Conservation (phyloP, 129 eudicot genomes). For the Ambrosia artemisiifolia region DNA sequence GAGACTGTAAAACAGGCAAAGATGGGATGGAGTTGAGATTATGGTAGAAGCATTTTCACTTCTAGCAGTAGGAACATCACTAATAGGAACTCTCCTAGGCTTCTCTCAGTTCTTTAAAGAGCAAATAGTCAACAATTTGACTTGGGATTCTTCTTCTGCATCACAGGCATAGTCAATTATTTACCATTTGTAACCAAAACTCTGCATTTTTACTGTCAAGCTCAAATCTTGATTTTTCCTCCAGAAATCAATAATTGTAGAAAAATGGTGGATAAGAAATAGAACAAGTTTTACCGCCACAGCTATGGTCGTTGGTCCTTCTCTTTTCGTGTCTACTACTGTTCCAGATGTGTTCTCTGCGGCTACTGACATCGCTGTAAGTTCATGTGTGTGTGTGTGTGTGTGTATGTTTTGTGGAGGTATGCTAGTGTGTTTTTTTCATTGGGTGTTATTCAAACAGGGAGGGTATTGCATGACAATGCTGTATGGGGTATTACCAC, state of each 20-base stretch:
- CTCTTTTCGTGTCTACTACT: slow-evolving; percentile 59
- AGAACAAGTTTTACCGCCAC: slow-evolving; percentile 52
- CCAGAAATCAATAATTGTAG: slow-evolving; percentile 42
- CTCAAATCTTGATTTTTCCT: slow-evolving; percentile 14
- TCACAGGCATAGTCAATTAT: slow-evolving; percentile 37
- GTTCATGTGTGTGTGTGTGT: slow-evolving; percentile 18
- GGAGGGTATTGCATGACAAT: slow-evolving; percentile 96
- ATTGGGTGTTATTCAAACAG: slow-evolving; percentile 36
- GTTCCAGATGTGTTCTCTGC: slow-evolving; percentile 77
- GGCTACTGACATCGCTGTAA: slow-evolving; percentile 94
- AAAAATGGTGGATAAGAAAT: slow-evolving; percentile 60
- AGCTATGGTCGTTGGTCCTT: slow-evolving; percentile 60
- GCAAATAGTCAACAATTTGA: slow-evolving; percentile 52
- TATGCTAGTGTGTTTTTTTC: neutral
- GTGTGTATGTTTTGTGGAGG: slow-evolving; percentile 5
- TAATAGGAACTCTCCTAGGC: slow-evolving; percentile 69
- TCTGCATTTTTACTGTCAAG: neutral
- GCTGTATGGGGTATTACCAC: slow-evolving; percentile 81
- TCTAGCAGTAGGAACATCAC: slow-evolving; percentile 83
- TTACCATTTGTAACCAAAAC: neutral
- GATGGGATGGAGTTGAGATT: slow-evolving; percentile 65
- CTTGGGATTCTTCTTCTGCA: slow-evolving; percentile 29
- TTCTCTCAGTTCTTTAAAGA: slow-evolving; percentile 87
- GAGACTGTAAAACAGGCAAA: slow-evolving; percentile 38
- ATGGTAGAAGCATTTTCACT: slow-evolving; percentile 93